Conservation (phyloP, 1,284 basidiomycete species). For the Cutaneotrichosporon sp. region DNA sequence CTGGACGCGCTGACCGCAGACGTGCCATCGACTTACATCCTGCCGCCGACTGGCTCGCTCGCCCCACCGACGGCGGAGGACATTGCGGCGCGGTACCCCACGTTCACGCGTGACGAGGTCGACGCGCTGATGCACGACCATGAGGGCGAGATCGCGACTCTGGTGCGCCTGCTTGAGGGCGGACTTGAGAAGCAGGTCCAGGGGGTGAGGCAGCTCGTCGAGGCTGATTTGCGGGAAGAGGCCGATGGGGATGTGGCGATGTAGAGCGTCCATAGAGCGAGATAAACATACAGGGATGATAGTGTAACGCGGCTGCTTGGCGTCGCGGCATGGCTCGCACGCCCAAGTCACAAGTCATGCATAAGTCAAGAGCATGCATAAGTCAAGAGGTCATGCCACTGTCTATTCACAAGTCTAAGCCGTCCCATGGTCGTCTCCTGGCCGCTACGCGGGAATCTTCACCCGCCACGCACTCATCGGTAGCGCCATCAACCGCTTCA, state of each 20-base stretch:
- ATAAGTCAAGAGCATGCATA: too few relatives aligned
- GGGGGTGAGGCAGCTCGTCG: slow-evolving; percentile 31
- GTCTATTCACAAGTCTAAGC: too few relatives aligned
- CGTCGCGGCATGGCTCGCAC: too few relatives aligned
- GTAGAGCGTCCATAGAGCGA: background rate
- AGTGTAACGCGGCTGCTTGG: background rate
- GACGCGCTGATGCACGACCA: slow-evolving; percentile 40
- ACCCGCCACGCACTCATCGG: slow-evolving; percentile 48
- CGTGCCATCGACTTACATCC: slow-evolving; percentile 26
- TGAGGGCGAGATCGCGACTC: slow-evolving; percentile 34
- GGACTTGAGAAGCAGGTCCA: slow-evolving; percentile 33
- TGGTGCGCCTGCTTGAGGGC: slow-evolving; percentile 29
- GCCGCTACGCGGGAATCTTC: slow-evolving; percentile 33
- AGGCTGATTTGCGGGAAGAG: slow-evolving; percentile 7
- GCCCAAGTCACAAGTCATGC: too few relatives aligned
- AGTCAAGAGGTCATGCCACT: too few relatives aligned
- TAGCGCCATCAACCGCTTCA: slow-evolving; percentile 58
- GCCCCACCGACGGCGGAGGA: slow-evolving; percentile 32
- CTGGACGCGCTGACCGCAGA: slow-evolving; percentile 8
- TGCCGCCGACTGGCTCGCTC: slow-evolving; percentile 34
- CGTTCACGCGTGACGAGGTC: slow-evolving; percentile 30
- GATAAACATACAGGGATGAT: background rate
- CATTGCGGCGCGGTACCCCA: slow-evolving; percentile 42
- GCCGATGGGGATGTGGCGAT: slow-evolving; percentile 17
- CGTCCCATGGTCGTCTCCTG: background rate